A percentile compares a stretch with the other conserved stretches of the same genome.
Conservation (phyloP, 2,329 filamentous ascomycete genomes). For the Verticillium alfalfae region DNA sequence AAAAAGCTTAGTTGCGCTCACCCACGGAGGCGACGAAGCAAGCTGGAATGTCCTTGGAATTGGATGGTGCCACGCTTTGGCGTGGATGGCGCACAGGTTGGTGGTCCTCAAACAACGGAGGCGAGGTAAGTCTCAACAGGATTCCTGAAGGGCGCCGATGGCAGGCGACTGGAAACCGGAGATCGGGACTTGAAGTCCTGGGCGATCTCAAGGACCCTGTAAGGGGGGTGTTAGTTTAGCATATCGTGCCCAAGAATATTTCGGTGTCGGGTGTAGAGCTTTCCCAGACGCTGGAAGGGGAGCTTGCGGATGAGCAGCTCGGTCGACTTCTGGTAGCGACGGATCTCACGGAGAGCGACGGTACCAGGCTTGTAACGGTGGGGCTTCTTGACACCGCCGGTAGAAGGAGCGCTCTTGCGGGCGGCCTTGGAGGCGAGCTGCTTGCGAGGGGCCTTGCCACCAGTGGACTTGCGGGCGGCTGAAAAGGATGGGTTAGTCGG, state of each 20-base stretch:
- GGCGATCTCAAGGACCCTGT: slow-evolving; percentile 83
- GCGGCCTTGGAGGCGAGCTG: slow-evolving; percentile 99
- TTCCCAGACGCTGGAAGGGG: slow-evolving; percentile 90
- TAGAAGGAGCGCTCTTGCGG: slow-evolving; percentile 95
- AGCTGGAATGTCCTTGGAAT: slow-evolving; percentile 97
- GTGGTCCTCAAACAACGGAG: slow-evolving; percentile 96
- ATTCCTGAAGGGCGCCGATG: slow-evolving; percentile 96
- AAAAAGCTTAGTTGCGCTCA: slow-evolving; percentile 68
- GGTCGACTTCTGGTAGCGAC: slow-evolving; percentile 86
- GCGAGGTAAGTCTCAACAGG: slow-evolving; percentile 98
- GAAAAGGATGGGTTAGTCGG: neutral
- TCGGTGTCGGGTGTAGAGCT: slow-evolving; percentile 17
- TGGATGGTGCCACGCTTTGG: slow-evolving; percentile 99
- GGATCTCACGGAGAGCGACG: slow-evolving; percentile 87
- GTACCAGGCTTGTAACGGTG: slow-evolving; percentile 80
- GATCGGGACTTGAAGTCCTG: slow-evolving; percentile 90
- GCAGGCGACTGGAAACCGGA: slow-evolving; percentile 98
- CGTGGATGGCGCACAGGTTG: slow-evolving; percentile 97
- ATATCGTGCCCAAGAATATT: too few species aligned
- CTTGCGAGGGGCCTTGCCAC: slow-evolving; percentile 81
- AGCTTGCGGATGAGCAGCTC: slow-evolving; percentile 92
- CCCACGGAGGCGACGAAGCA: slow-evolving; percentile 89
- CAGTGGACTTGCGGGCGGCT: slow-evolving; percentile 66
- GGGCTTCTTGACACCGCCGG: slow-evolving; percentile 96
- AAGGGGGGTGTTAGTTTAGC: slow-evolving; percentile 10